Evolutionary conservation across 208 protist species (phyloP), one percentile per base, ranked within the genome.

Genomic region (Trypanosoma congolense): DNA sequence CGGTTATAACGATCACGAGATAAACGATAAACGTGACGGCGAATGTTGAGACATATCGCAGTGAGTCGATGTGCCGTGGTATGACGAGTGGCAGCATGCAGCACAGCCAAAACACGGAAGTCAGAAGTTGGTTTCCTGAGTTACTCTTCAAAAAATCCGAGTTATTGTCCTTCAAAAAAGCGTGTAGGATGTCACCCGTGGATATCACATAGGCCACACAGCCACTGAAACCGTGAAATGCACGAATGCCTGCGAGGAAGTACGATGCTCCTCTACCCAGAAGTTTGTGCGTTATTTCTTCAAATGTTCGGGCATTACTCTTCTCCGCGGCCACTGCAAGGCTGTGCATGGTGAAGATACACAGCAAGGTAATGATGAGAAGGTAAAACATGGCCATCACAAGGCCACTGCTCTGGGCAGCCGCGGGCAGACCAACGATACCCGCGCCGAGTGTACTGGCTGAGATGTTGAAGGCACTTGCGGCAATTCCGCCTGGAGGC

Each of bases 61-160:
- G 65, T 0, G 75, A 69, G 64, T 90, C 70, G 22, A 92, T 79
- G 18, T 75, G 35, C 56, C 76, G 72, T 3, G 67, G 77, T 25
- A 89, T 56, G 14, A 66, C 73, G 42, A 89, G n/a, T 2, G 85
- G 85, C 2, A 90, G 60, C 28, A 92, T 89, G 41, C 61, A 68
- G 18, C 78, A 50, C 0, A 82, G 46, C 78, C 74, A 89, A 1
- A 89, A 28, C 35, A 71, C 29, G 14, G 64, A 55, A 14, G 61
- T 74, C 18, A 89, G 53, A 22, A 84, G 52, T n/a, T 70, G 70
- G 46, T 70, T 70, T 8, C 73, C 75, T 2, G 43, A 48, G n/a
- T 42, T 63, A 4, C 22, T 53, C 4, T 47, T 48, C n/a, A 71
- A 38, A 26, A 64, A 77, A 22, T 51, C 41, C 6, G 36, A 47